Evolutionary conservation across 768 basidiomycete species (phyloP).

Genomic region (Lactifluus hygrophoroides): DNA sequence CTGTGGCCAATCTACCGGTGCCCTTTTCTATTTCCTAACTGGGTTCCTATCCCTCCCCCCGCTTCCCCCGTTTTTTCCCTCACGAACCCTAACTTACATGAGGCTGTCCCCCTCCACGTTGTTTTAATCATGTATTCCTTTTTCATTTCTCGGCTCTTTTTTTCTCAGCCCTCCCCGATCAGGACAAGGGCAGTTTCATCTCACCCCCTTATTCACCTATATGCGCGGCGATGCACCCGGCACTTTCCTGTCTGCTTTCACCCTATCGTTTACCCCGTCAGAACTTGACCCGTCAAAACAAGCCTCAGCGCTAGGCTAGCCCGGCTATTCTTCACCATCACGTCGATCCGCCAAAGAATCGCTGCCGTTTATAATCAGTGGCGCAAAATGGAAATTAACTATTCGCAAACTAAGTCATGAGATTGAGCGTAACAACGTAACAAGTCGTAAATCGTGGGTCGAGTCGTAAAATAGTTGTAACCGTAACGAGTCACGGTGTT

Average conservation of each 20-base stretch:
- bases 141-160: slow-evolving; percentile 20
- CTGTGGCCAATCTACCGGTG: too few species aligned
- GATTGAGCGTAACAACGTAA: slow-evolving; percentile 15
- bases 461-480: slow-evolving; percentile 27
- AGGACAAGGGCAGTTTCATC: slow-evolving; percentile 19
- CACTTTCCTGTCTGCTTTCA: slow-evolving; percentile 9
- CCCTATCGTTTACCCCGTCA: slow-evolving; percentile 14
- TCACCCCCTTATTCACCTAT: slow-evolving; percentile 20
- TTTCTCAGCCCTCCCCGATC: slow-evolving; percentile 21
- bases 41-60: neutral
- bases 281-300: slow-evolving; percentile 14
- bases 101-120: slow-evolving; percentile 21
- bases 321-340: slow-evolving; percentile 14
- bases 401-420: slow-evolving; percentile 16
- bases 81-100: slow-evolving; percentile 10
- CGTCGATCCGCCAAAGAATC: slow-evolving; percentile 15
- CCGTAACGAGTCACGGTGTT: slow-evolving; percentile 24
- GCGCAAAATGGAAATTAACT: slow-evolving; percentile 6
- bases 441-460: slow-evolving; percentile 21
- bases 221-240: slow-evolving; percentile 17
- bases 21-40: neutral
- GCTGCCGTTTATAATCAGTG: neutral
- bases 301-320: slow-evolving; percentile 10
- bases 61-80: neutral
- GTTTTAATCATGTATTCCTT: slow-evolving; percentile 21